These are phyloP conservation scores for Pseudonitzschia delicatissima DNA, from an alignment of 108 stramenopile species.

Conservation along the genomic window DNA sequence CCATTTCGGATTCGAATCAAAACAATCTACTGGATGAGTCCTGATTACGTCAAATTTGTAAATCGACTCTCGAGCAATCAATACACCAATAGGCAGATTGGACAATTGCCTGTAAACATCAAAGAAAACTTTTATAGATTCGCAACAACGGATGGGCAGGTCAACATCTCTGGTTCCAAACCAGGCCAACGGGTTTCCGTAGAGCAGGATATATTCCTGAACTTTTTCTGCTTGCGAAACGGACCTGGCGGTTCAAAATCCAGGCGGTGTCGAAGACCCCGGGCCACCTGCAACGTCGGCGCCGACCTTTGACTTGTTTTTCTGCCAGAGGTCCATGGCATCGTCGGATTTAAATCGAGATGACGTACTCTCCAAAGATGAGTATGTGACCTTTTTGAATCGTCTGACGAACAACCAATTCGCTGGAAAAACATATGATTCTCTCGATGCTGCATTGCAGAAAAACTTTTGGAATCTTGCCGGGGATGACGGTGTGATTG, in stretches of 20 bases:
- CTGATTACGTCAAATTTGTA: slow-evolving; percentile 46
- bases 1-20: slow-evolving; percentile 31
- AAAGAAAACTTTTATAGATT: slow-evolving; percentile 23
- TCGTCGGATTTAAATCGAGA: slow-evolving; percentile 32
- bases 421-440: slow-evolving; percentile 9
- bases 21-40: slow-evolving; percentile 23
- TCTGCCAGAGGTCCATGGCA: slow-evolving; percentile 27
- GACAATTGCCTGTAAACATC: slow-evolving; percentile 27
- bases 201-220: slow-evolving; percentile 26
- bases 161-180: slow-evolving; percentile 34
- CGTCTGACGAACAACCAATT: slow-evolving; percentile 24
- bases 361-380: slow-evolving; percentile 21
- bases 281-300: slow-evolving; percentile 18
- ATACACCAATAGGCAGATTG: slow-evolving; percentile 15
- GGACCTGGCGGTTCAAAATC: slow-evolving; percentile 23
- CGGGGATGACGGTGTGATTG: slow-evolving; percentile 18
- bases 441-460: slow-evolving; percentile 19
- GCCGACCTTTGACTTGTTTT: slow-evolving; percentile 8
- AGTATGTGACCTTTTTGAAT: slow-evolving; percentile 44
- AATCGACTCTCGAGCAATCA: slow-evolving; percentile 31
- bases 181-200: slow-evolving; percentile 15
- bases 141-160: slow-evolving; percentile 12
- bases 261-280: background rate
- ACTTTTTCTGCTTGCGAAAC: slow-evolving; percentile 29
- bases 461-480: slow-evolving; percentile 34